These are phyloP conservation scores for Endothia cerciana DNA, from an alignment of 2,329 filamentous ascomycete species.

Conservation along the genomic window DNA sequence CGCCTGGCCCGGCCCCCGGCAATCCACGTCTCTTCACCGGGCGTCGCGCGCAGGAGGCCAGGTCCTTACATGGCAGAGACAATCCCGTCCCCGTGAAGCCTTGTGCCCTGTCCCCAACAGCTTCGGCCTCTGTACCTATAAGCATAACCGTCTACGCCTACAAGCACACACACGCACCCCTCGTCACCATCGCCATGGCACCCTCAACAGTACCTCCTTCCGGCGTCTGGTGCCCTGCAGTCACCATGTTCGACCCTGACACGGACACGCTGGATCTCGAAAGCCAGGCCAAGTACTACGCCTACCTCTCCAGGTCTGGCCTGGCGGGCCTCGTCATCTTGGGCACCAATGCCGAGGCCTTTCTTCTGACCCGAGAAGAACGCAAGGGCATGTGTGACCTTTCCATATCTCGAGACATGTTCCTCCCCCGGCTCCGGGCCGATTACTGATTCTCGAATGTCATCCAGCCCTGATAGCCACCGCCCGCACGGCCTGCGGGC, in stretches of 20 bases:
- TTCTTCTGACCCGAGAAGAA: conserved; percentile 41
- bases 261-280: conserved; percentile 37
- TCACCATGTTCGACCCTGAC: conserved; percentile 40
- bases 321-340: conserved; percentile 40
- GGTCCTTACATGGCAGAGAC: background rate
- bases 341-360: conserved; percentile 42
- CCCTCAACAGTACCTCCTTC: conserved; percentile 33
- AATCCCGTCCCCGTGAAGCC: background rate
- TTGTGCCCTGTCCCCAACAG: background rate
- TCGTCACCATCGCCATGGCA: conserved; percentile 17
- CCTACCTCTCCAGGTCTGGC: conserved; percentile 36
- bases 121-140: background rate
- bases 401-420: background rate
- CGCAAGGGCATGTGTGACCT: conserved; percentile 25
- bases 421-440: too few relatives aligned
- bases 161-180: background rate
- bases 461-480: conserved; percentile 51
- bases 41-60: background rate
- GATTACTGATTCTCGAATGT: background rate
- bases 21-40: background rate
- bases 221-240: conserved; percentile 40
- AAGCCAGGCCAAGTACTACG: conserved; percentile 37
- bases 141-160: background rate
- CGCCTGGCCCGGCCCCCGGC: conserved; percentile 9
- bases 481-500: conserved; percentile 57